Percentiles rank a stretch among this genome's conserved stretches.
Conservation (phyloP, 1,139 yeast genomes). For the Hemisphaericaspora xylofermentans region DNA sequence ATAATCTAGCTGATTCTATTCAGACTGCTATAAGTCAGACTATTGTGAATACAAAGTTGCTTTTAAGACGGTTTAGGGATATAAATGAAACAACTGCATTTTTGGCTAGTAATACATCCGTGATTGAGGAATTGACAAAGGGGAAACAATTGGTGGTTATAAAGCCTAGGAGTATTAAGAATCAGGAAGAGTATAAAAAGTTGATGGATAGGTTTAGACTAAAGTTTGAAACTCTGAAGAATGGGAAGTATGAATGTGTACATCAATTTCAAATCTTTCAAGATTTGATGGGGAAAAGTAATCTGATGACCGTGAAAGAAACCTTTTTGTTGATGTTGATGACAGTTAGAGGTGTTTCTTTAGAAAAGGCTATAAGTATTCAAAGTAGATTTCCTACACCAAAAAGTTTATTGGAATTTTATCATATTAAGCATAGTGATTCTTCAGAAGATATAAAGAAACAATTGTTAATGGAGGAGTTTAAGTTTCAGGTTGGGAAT, state of each 20-base stretch:
- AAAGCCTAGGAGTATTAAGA: slow-evolving; percentile 48
- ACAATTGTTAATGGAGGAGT: slow-evolving; percentile 40
- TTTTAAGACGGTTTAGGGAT: slow-evolving; percentile 64
- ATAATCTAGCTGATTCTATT: slow-evolving; percentile 60
- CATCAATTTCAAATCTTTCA: slow-evolving; percentile 68
- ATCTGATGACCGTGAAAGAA: slow-evolving; percentile 71
- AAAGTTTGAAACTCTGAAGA: slow-evolving; percentile 33
- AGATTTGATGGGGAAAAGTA: slow-evolving; percentile 67
- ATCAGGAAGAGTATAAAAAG: slow-evolving; percentile 52
- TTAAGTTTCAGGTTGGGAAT: slow-evolving; percentile 56
- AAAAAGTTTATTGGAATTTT: slow-evolving; percentile 40
- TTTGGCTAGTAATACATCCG: slow-evolving; percentile 55
- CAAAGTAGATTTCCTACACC: slow-evolving; percentile 73
- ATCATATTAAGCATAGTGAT: slow-evolving; percentile 19
- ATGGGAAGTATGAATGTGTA: slow-evolving; percentile 47
- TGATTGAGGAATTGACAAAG: slow-evolving; percentile 34
- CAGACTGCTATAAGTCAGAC: slow-evolving; percentile 77
- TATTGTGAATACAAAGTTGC: slow-evolving; percentile 64
- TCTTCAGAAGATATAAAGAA: slow-evolving; percentile 33
- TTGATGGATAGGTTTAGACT: slow-evolving; percentile 41
- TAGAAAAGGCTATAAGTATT: slow-evolving; percentile 80
- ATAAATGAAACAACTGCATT: slow-evolving; percentile 76
- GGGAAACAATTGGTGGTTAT: slow-evolving; percentile 43
- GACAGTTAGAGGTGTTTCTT: slow-evolving; percentile 75
- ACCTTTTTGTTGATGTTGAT: slow-evolving; percentile 73